Base-by-base conservation (phyloP, 345 rosid species). In the Xanthoceras sorbifolium region DNA sequence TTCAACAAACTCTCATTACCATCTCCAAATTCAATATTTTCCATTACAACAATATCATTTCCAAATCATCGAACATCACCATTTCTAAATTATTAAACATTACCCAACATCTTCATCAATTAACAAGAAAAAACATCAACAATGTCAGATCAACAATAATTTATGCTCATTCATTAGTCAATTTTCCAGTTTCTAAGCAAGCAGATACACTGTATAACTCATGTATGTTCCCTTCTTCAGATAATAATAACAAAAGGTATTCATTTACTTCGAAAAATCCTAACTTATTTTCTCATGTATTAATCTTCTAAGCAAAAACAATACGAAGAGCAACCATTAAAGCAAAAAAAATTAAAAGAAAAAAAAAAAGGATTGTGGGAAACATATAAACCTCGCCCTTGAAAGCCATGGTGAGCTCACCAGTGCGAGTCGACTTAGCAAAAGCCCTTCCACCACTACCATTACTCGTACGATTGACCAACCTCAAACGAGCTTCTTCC, bases 371-470 rank as follows among this genome's bases (percentile, higher is more conserved):
- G 75, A 86, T 85, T 1, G 84, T 72, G 4, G 89, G 87, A 76
- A 86, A 86, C 57, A 86, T 84, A 74, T 80, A 86, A 68, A 86
- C 87, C 76, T 86, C 87, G 25, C 89, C 89, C 75, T 86, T 85
- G 46, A 84, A 86, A 5, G 89, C 74, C 40, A 86, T 42, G 11
- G 89, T 84, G 67, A 86, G 87, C 80, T 86, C 89, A 82, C 89
- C 75, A 22, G 87, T 78, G 22, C 84, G 79, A 77, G 50, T 77
- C 7, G 79, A 31, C 32, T 63, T 44, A 11, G 17, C 8, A 48
- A 46, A 25, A 52, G 44, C 14, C 6, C 62, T 55, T 67, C 69
- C 34, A 77, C 54, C 46, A 26, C 48, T 22, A 42, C 38, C 15
- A 15, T 36, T 71, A 15, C 42, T 57, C 52, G 57, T 25, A 23